Percentiles rank a stretch among this genome's conserved stretches.
Evolutionary conservation across 306 rosid genomes (phyloP).

Genomic region (Vicia faba): DNA sequence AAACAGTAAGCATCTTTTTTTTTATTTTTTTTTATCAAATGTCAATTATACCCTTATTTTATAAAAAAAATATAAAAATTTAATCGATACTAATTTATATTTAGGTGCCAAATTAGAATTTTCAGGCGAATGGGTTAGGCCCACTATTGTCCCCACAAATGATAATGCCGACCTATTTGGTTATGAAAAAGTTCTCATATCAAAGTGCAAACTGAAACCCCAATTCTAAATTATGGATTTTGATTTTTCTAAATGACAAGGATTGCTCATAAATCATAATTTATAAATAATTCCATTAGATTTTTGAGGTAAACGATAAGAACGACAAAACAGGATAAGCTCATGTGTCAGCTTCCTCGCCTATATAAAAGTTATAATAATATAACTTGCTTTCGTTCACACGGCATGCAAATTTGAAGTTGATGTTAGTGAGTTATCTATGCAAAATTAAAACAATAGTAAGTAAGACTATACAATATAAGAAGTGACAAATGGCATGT

Average conservation of each 20-base stretch:
- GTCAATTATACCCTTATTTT: too few relatives aligned
- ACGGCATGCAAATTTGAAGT: slow-evolving; percentile 29
- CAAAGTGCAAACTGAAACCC: slow-evolving; percentile 31
- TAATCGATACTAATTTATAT: too few relatives aligned
- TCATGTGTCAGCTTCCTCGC: slow-evolving; percentile 53
- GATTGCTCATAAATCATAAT: slow-evolving; percentile 47
- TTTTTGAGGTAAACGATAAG: slow-evolving; percentile 47
- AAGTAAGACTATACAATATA: neutral
- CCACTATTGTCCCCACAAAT: slow-evolving; percentile 43
- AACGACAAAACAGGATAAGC: slow-evolving; percentile 38
- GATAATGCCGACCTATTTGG: slow-evolving; percentile 41
- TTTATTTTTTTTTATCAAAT: too few relatives aligned
- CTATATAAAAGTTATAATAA: neutral
- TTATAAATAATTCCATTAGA: slow-evolving; percentile 39
- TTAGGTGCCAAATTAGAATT: slow-evolving; percentile 35
- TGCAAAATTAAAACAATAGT: neutral
- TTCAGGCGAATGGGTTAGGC: slow-evolving; percentile 3
- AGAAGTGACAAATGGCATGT: too few relatives aligned
- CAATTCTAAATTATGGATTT: neutral
- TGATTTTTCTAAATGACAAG: slow-evolving; percentile 35
- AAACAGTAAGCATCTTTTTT: too few relatives aligned
- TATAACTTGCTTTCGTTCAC: slow-evolving; percentile 22
- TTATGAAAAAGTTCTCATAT: slow-evolving; percentile 9
- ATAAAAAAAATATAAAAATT: too few relatives aligned
- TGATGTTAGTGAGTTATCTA: neutral